These are phyloP conservation scores for Leonotis leonurus DNA, from an alignment of 257 asterid species.

Conservation along the genomic window DNA sequence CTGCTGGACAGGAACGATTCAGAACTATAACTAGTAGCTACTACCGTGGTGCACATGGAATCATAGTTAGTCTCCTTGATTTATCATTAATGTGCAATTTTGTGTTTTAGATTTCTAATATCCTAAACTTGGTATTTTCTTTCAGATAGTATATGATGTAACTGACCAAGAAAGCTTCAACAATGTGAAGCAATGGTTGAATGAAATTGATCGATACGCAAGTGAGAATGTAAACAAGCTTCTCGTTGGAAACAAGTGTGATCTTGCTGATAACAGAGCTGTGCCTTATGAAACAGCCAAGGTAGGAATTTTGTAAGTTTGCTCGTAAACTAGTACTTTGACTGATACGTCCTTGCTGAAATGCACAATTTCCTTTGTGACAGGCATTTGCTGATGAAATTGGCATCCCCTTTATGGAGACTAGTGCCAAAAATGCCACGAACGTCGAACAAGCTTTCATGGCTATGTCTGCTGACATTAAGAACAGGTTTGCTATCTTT, in stretches of 20 bases:
- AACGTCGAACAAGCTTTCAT: slow-evolving; percentile 89
- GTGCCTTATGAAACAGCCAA: slow-evolving; percentile 75
- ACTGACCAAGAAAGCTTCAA: slow-evolving; percentile 86
- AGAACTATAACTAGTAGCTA: slow-evolving; percentile 93
- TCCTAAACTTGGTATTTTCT: slow-evolving; percentile 18
- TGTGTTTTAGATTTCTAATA: not conserved
- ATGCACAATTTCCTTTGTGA: slow-evolving; percentile 5
- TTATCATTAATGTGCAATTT: not conserved
- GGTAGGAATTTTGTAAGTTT: slow-evolving; percentile 32
- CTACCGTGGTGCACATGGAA: slow-evolving; percentile 97
- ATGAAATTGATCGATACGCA: slow-evolving; percentile 86
- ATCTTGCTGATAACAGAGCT: slow-evolving; percentile 70
- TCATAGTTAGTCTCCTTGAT: slow-evolving; percentile 51
- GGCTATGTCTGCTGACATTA: slow-evolving; percentile 87
- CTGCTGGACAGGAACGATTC: slow-evolving; percentile 96
- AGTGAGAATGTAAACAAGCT: slow-evolving; percentile 82
- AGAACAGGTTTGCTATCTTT: slow-evolving; percentile 58
- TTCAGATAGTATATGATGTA: slow-evolving; percentile 84
- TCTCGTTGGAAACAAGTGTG: slow-evolving; percentile 84
- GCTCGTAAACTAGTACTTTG: not conserved
- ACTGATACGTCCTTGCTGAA: slow-evolving; percentile 4
- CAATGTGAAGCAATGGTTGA: slow-evolving; percentile 90
- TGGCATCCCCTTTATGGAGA: slow-evolving; percentile 93
- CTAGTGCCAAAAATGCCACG: slow-evolving; percentile 86
- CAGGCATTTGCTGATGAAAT: slow-evolving; percentile 91